Base-by-base conservation (phyloP, 768 basidiomycete genomes). In the Lactarius pseudohatsudake region DNA sequence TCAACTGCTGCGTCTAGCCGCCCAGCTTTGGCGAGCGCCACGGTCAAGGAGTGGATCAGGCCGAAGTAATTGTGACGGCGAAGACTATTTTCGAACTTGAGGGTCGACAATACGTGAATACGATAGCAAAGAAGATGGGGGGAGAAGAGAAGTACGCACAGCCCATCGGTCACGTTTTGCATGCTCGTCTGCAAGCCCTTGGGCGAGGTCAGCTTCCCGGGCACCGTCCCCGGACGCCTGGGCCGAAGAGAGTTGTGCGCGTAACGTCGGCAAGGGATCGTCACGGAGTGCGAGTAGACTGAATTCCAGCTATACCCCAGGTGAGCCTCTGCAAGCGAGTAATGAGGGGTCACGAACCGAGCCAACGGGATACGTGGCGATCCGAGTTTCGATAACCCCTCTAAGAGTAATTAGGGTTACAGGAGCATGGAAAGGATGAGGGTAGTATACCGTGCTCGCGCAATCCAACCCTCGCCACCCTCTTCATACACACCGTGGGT, bases 21-120 rank as follows among this genome's bases (percentile, higher is more conserved):
- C 3, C 87, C 89, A 8, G 83, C 82, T 74, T 89, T 90, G 11
- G 91, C 92, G 26, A 96, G 80, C 13, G 85, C 87, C 22, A 84
- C 75, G n/a, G 92, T 77, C 38, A 95, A 78, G 0, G 85, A 87
- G 73, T 94, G 89, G 6, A 87, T 86, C 26, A 94, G 79, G 40
- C 94, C 91, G 57, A 94, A 82, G 75, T 94, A 90, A 71, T 96
- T 96, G 73, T 96, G 94, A 71, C 87, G 81, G 47, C 94, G 86
- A 45, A 94, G 80, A 68, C 89, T 88, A 77, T 96, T 95, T 77
- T 95, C 92, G 68, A 94, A 92, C 91, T 94, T 71, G 18, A 64
- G 10, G 13, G 54, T 66, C 61, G 62, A 55, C 71, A 57, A 43
- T 30, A 34, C 69, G 66, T 68, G 26, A 65, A 20, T 16, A 43